These are phyloP conservation scores for Pythium guiyangense DNA, from an alignment of 352 stramenopile genomes.

Conservation along the genomic window DNA sequence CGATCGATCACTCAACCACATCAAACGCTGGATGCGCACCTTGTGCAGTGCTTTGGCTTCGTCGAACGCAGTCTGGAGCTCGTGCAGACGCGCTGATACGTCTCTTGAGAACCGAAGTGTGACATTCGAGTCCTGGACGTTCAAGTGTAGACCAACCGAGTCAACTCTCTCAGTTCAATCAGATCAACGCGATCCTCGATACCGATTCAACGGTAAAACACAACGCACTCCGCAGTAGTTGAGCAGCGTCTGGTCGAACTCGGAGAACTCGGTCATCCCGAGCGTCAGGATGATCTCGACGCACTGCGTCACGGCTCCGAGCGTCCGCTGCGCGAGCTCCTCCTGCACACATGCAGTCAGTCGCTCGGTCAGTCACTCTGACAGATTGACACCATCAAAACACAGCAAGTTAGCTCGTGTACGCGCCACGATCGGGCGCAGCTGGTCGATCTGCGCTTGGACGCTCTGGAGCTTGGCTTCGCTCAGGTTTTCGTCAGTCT, in stretches of 20 bases:
- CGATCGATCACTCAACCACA: neutral
- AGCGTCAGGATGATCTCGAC: conserved; percentile 11
- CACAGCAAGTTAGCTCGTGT: neutral
- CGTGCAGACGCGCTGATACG: conserved; percentile 25
- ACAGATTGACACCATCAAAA: neutral
- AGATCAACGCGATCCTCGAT: neutral
- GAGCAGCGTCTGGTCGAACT: conserved; percentile 15
- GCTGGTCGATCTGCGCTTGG: conserved; percentile 3
- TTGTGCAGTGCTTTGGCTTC: conserved; percentile 10
- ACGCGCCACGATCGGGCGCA: conserved; percentile 8
- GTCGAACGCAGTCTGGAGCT: conserved; percentile 25
- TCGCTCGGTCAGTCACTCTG: neutral
- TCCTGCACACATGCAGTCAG: conserved; percentile 4
- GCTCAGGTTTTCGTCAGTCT: conserved; percentile 9
- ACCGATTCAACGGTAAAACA: neutral
- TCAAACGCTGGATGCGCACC: conserved; percentile 3
- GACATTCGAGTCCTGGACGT: conserved; percentile 17
- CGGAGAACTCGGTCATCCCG: conserved; percentile 8
- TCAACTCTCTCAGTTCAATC: too few relatives aligned
- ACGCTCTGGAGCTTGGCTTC: conserved; percentile 7
- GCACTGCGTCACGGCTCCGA: conserved; percentile 5
- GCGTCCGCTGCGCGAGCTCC: conserved; percentile 3
- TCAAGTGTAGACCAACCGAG: neutral
- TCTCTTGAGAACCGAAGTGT: conserved; percentile 28
- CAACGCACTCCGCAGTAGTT: conserved; percentile 10